Evolutionary conservation across 768 basidiomycete species (phyloP), one percentile per base, ranked within the genome.

Genomic region (Coprinopsis strossmayeri): DNA sequence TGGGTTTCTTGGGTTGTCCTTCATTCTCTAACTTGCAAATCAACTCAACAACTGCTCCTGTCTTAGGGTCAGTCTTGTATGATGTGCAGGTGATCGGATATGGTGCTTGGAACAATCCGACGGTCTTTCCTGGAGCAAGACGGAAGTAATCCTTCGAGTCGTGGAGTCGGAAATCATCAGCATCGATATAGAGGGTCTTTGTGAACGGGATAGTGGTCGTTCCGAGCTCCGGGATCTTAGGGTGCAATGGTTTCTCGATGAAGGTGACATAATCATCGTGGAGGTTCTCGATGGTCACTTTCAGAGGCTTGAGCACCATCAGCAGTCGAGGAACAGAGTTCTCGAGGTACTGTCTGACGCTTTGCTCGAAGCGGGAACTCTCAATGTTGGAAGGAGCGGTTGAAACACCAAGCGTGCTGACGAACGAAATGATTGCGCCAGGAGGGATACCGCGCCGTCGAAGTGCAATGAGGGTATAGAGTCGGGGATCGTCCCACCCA

Each of bases 141-240:
- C 96, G 85, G 82, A 94, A 98, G 68, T 96, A 99, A 62, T 98
- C 94, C 53, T 84, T 84, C 20, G 91, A 89, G 60, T 95, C 93
- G 55, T 89, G 80, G 28, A 87, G 67, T 45, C 96, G 77, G 76
- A 99, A 99, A 66, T 99, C 96, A 51, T 91, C 87, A 24, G 74
- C 73, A 53, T 99, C 95, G 60, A 98, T 97, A 67, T 88, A 97
- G 49, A 99, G 72, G 5, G 81, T 86, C 18, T 84, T 81, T 10
- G 93, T 90, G 67, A 97, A 89, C 3, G 91, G 91, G 45, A 93
- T 78, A 27, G 69, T 78, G 38, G 85, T 84, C 12, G 77, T 78
- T 4, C 96, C 96, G 45, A 95, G 82, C 51, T 82, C 81, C 1
- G 93, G 85, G 10, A 92, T 81, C 64, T 98, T 98, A 34, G 95